Base-by-base conservation (phyloP, 768 basidiomycete genomes). In the Leccinum incarnatum region DNA sequence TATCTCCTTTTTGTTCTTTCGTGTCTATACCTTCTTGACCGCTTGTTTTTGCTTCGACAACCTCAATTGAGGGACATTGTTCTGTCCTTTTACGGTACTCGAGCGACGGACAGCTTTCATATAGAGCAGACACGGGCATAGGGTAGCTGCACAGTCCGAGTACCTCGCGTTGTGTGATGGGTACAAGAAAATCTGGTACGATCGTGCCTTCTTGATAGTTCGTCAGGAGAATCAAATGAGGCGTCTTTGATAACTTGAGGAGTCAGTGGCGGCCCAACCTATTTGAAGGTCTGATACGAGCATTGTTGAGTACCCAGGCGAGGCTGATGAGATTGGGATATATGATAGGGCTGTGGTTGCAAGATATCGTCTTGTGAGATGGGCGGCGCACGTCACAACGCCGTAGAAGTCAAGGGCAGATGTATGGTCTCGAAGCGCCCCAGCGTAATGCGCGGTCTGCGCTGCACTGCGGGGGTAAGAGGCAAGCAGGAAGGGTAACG, bases 21-120 rank as follows among this genome's bases (percentile, higher is more conserved):
- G 32, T 55, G 53, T 50, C 45, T 53, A 10, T 60, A 59, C 45
- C 52, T 55, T 61, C 63, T 69, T 67, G 65, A 71, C 61, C 58
- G 2, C 50, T 52, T 57, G 59, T 64, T 53, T 51, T 54, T 53
- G 32, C 54, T 53, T 54, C 47, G 36, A 59, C 61, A 40, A 56
- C 54, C 37, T 51, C 14, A 59, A 57, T 68, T 5, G 40, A 61
- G 57, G 57, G 25, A 21, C 8, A 14, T 51, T 51, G 60, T 10
- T 46, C 47, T 7, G 47, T 8, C 49, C 25, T 42, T 14, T 10
- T 36, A 11, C 23, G 23, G 27, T 54, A 29, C 40, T 51, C 40
- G 54, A 50, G 36, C 47, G 21, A 51, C 47, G 42, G 40, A 34
- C 14, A 49, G 7, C 47, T n/a, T 23, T n/a, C 19, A 17, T 19